phyloP scores from a whole-genome alignment of 2,329 filamentous ascomycete species.

The Diaporthe velutina region DNA sequence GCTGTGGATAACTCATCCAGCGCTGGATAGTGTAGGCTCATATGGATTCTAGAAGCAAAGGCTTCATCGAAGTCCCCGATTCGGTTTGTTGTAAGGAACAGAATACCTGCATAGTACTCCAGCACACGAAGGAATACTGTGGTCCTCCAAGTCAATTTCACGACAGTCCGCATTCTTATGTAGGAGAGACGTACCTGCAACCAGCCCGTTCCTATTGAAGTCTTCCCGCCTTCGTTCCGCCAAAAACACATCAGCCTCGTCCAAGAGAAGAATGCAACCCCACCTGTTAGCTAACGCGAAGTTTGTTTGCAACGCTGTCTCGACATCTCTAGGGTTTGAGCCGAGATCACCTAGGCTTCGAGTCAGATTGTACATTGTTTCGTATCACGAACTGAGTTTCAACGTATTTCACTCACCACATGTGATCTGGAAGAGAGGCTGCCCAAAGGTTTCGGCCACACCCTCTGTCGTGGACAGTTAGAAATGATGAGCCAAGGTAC shows the following conservation, averaged over 20 bases:
- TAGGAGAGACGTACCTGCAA: constrained; percentile 3
- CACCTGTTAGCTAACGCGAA: constrained; percentile 41
- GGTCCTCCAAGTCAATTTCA: not conserved
- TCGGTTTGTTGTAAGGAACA: constrained; percentile 65
- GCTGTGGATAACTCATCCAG: constrained; percentile 57
- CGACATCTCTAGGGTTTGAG: constrained; percentile 49
- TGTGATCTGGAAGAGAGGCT: constrained; percentile 40
- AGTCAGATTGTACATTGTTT: not conserved
- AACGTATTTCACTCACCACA: constrained; percentile 36
- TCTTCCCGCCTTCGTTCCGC: constrained; percentile 5
- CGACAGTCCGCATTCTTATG: too few relatives aligned
- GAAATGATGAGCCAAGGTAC: not conserved
- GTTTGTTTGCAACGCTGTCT: constrained; percentile 44
- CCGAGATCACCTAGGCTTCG: constrained; percentile 43
- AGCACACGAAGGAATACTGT: constrained; percentile 55
- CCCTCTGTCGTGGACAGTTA: constrained; percentile 36
- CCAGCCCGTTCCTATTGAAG: constrained; percentile 28
- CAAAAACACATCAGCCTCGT: constrained; percentile 68
- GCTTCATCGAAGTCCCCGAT: constrained; percentile 62
- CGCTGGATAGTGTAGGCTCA: constrained; percentile 59
- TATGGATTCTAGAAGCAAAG: constrained; percentile 62
- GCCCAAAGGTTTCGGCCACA: constrained; percentile 40
- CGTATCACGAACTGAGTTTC: too few relatives aligned
- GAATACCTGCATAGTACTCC: constrained; percentile 59
- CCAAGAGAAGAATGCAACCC: constrained; percentile 61